These are phyloP conservation scores for Nannizziopsis arthrosporioides DNA, from an alignment of 2,329 filamentous ascomycete species.

Conservation along the genomic window DNA sequence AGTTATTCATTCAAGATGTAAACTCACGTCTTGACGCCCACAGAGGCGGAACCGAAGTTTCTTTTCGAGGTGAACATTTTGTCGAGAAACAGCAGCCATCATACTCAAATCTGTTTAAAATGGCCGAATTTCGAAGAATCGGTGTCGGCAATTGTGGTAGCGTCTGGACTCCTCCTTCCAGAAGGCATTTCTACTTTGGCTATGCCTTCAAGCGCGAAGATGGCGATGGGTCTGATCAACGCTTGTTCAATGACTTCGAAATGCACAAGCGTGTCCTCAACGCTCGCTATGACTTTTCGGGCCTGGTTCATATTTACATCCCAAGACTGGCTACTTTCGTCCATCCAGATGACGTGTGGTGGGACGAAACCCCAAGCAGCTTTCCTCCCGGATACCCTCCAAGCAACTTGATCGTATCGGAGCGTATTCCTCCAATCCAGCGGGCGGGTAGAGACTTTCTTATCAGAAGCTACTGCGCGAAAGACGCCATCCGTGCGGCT, in stretches of 20 bases:
- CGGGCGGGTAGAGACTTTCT: constrained; percentile 20
- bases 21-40: no score
- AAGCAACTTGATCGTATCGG: constrained; percentile 26
- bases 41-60: no score
- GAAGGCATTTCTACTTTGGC: constrained; percentile 1
- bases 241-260: constrained; percentile 22
- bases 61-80: no score
- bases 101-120: no score
- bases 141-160: constrained; percentile 24
- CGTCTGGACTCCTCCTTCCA: constrained; percentile 20
- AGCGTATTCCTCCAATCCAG: constrained; percentile 27
- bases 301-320: constrained; percentile 14
- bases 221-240: constrained; percentile 19
- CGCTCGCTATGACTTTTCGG: neutral
- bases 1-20: no score
- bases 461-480: constrained; percentile 25
- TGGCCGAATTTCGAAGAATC: constrained; percentile 8
- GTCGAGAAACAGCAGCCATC: no score
- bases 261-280: constrained; percentile 21
- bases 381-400: constrained; percentile 22
- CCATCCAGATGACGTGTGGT: constrained; percentile 21
- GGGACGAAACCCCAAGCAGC: constrained; percentile 17
- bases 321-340: constrained; percentile 20
- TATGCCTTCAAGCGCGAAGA: constrained; percentile 26
- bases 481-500: constrained; percentile 18